Base-by-base conservation (phyloP, 768 basidiomycete species). In the Trametes villosa region DNA sequence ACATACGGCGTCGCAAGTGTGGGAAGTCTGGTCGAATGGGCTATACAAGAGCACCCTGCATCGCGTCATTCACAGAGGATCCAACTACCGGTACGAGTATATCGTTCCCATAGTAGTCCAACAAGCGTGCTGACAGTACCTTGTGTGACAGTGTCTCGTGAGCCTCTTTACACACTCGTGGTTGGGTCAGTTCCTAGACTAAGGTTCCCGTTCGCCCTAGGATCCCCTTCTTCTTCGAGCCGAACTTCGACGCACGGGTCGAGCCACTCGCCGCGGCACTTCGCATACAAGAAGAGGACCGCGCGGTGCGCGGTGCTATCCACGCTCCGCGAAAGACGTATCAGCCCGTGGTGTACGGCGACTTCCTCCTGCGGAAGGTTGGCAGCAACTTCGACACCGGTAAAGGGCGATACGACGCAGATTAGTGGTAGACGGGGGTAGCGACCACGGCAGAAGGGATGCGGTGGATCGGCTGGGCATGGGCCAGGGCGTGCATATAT, bases 191-290 rank as follows among this genome's bases (percentile, higher is more conserved):
- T 44, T 15, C 48, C 9, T 3, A 26, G 13, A 26, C 52, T 12
- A 24, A 18, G 18, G 30, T 42, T 26, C 46, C 34, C 8, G 20
- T 11, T 9, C 40, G 29, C n/a, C 17, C 8, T 57, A 93, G 91
- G 9, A 81, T 96, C 20, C 95, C 95, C 0, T 96, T 96, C 76
- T 97, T 97, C 80, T 96, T 91, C 64, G 95, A 96, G 72, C 94
- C 95, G 0, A 92, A 91, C 58, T 94, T 92, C 67, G 78, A 86
- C 60, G 90, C 94, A 0, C 58, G 77, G 2, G 76, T 97, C 47
- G 74, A 79, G 63, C 90, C 93, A 0, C 75, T 96, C 7, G 77
- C 78, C 4, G 86, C 86, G 7, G 86, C 85, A 0, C 67, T 80
- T 27, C 81, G 86, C 33, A 66, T 82, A 11, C 78, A 77, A 57